phyloP scores from a whole-genome alignment of 2,329 filamentous ascomycete species.

The Dissoconium aciculare region DNA sequence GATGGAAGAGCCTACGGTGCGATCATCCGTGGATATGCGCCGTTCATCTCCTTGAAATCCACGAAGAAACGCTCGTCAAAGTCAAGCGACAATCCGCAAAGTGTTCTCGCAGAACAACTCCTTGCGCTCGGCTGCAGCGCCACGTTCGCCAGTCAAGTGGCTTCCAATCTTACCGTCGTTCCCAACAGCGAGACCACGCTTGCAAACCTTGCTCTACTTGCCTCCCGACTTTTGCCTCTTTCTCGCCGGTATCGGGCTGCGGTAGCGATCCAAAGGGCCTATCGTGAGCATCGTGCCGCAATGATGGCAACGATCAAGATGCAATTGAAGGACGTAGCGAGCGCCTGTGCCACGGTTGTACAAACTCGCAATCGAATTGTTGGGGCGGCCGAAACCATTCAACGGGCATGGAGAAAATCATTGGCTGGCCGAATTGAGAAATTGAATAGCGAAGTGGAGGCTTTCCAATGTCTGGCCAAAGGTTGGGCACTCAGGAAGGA shows the following conservation, averaged over 20 bases:
- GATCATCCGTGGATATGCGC: conserved; percentile 43
- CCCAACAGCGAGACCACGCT: conserved; percentile 41
- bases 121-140: conserved; percentile 28
- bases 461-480: conserved; percentile 31
- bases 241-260: conserved; percentile 37
- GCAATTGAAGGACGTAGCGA: conserved; percentile 28
- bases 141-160: conserved; percentile 33
- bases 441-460: conserved; percentile 25
- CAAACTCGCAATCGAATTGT: conserved; percentile 29
- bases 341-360: conserved; percentile 35
- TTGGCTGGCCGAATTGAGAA: conserved; percentile 23
- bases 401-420: conserved; percentile 30
- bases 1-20: conserved; percentile 39
- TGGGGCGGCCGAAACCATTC: conserved; percentile 29
- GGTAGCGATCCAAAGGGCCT: conserved; percentile 37
- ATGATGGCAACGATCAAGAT: conserved; percentile 11
- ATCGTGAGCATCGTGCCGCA: conserved; percentile 26
- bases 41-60: conserved; percentile 23
- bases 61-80: background rate
- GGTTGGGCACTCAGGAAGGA: conserved; percentile 27
- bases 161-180: conserved; percentile 22
- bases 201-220: conserved; percentile 44
- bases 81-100: background rate
- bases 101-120: conserved; percentile 24
- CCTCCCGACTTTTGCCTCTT: conserved; percentile 41